A percentile compares a stretch with the other conserved stretches of the same genome.
Evolutionary conservation across 75 land plant species (phyloP).

Genomic region (Cupressus sempervirens): DNA sequence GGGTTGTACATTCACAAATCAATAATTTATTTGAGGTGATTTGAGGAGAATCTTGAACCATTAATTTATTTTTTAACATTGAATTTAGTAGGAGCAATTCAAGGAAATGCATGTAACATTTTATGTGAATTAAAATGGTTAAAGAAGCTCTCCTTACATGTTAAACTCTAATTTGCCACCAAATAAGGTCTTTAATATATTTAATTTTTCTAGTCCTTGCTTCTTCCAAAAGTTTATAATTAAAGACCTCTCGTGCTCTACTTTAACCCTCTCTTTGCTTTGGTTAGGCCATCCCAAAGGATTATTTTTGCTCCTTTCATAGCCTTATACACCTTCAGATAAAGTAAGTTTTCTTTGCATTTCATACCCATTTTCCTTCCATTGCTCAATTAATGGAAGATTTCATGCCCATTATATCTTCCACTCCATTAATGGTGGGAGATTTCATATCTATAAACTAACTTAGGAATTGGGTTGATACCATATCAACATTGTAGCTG

Average conservation of each 20-base stretch:
- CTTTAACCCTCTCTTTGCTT: constrained; percentile 3
- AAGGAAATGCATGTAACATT: constrained; percentile 3
- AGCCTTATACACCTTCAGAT: constrained; percentile 2
- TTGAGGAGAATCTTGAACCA: background rate
- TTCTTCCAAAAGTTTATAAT: constrained; percentile 10
- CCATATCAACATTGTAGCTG: background rate
- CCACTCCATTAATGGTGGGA: background rate
- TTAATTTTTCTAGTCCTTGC: background rate
- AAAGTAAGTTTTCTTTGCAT: background rate
- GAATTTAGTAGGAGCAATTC: background rate
- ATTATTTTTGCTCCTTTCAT: background rate
- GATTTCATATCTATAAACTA: background rate
- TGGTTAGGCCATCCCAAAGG: background rate
- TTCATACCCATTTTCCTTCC: background rate
- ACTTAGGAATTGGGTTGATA: background rate
- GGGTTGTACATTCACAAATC: background rate
- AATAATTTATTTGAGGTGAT: constrained; percentile 1
- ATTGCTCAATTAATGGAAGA: background rate
- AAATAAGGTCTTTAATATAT: background rate
- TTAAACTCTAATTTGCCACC: constrained; percentile 14
- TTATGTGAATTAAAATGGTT: background rate
- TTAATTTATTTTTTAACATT: constrained; percentile 1
- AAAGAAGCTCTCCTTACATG: background rate
- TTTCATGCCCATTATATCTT: background rate
- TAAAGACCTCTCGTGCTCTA: constrained; percentile 9